Conservation (phyloP, 176 grass and related monocot species). For the Aegilops tauschii region DNA sequence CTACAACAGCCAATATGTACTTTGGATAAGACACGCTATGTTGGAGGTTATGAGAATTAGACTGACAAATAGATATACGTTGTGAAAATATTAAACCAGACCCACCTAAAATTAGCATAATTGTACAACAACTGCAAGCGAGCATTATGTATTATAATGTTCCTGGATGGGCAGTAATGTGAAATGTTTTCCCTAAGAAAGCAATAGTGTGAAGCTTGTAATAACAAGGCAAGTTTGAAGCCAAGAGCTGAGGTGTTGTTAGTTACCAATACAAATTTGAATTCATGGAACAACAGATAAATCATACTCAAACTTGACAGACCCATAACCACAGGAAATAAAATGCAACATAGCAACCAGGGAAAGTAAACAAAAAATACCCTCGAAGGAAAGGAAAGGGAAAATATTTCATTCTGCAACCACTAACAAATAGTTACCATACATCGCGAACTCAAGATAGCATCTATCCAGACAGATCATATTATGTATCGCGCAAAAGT, state of each 20-base stretch:
- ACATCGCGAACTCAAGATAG: not conserved
- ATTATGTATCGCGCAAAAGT: not conserved
- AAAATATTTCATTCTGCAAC: not conserved
- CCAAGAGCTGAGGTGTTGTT: not conserved
- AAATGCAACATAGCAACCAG: not conserved
- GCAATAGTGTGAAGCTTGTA: not conserved
- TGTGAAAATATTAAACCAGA: too few species aligned
- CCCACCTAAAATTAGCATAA: too few species aligned
- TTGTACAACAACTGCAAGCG: too few species aligned
- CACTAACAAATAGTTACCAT: not conserved
- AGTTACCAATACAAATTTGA: not conserved
- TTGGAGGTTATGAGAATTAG: too few species aligned
- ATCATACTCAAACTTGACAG: not conserved
- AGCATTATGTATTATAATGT: too few species aligned
- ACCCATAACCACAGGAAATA: not conserved
- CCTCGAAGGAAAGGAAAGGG: not conserved
- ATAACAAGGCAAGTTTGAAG: not conserved
- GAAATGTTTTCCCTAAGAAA: not conserved
- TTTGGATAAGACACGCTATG: too few species aligned
- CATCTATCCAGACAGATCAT: not conserved
- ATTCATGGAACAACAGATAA: not conserved
- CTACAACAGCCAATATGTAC: too few species aligned
- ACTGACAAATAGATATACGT: too few species aligned
- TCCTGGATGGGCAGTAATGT: not conserved
- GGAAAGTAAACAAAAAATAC: not conserved